Evolutionary conservation across 1,284 basidiomycete species (phyloP), one percentile per base, ranked within the genome.

Genomic region (Polyporus tsugae): DNA sequence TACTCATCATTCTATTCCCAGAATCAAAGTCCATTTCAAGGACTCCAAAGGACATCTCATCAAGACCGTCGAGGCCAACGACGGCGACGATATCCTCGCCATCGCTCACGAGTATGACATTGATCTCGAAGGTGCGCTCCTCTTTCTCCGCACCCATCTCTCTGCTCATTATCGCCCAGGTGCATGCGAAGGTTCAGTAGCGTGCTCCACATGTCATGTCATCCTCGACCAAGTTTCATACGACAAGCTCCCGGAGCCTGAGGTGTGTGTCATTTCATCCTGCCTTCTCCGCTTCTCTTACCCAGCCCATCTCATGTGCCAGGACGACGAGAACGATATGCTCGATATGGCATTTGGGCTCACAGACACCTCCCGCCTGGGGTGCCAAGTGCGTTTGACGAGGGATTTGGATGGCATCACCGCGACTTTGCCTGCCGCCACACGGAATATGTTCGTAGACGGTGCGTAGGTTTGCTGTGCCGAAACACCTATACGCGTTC

Each of bases 251-350:
- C 91, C 94, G 2, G 97, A 98, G 77, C 96, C 97, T 1, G 93
- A 94, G 76, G 78, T 78, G 39, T 52, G 49, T 39, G 13, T 25
- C n/a, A 29, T 44, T n/a, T 72, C 38, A 22, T 61, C 59, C 22
- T n/a, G 7, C 60, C 44, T 4, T 22, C 36, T 36, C 64, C 36
- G 9, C 15, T 65, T 39, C 46, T 49, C 22, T 55, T 52, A 22
- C 44, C 42, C 41, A 17, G 60, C 6, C 11, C 36, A 19, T 49
- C 17, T 25, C 25, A 5, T 35, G 35, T 33, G 9, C 9, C 38
- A 79, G 68, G 97, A 99, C 74, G 97, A 99, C 78, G 97, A 99
- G 83, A 98, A 96, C 78, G 95, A 97, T 76, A 99, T 99, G 97
- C 86, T 99, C 49, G 97, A 99, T 80, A 92, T 99, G 84, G 98